Conservation (phyloP, 2,329 filamentous ascomycete genomes). For the Penicillium sp. region DNA sequence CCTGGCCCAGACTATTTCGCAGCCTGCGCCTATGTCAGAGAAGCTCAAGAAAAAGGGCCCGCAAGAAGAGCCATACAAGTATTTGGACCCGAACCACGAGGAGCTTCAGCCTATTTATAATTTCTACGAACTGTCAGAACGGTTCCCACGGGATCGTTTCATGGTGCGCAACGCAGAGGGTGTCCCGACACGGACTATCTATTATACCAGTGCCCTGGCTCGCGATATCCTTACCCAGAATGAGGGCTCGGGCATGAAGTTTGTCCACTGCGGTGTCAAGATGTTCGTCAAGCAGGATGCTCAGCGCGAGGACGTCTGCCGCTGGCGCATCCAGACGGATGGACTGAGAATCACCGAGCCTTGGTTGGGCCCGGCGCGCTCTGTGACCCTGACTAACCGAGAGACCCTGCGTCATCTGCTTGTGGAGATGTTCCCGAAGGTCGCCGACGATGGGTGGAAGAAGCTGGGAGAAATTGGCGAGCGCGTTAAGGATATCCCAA, state of each 20-base stretch:
- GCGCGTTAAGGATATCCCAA: constrained; percentile 70
- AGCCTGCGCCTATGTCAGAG: constrained; percentile 13
- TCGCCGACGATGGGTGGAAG: constrained; percentile 70
- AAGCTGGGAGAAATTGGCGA: constrained; percentile 84
- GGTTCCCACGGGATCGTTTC: constrained; percentile 87
- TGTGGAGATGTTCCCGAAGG: constrained; percentile 94
- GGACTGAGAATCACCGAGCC: constrained; percentile 87
- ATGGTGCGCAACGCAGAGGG: constrained; percentile 93
- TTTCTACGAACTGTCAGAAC: constrained; percentile 80
- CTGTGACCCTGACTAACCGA: constrained; percentile 71
- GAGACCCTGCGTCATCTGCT: constrained; percentile 78
- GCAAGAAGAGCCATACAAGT: constrained; percentile 91
- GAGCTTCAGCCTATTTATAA: constrained; percentile 73
- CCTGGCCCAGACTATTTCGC: neutral
- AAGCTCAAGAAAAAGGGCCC: constrained; percentile 38
- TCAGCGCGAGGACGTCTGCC: constrained; percentile 78
- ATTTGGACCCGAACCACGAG: constrained; percentile 68
- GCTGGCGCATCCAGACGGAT: constrained; percentile 94
- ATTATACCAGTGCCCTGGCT: constrained; percentile 84
- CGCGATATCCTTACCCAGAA: constrained; percentile 83
- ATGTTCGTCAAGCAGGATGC: constrained; percentile 99
- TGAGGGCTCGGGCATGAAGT: constrained; percentile 86
- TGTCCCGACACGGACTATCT: constrained; percentile 87
- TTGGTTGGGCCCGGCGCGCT: constrained; percentile 76
- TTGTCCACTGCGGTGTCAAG: constrained; percentile 94